phyloP scores from a whole-genome alignment of 2,329 filamentous ascomycete genomes.

The Colletotrichum lindemuthianum region DNA sequence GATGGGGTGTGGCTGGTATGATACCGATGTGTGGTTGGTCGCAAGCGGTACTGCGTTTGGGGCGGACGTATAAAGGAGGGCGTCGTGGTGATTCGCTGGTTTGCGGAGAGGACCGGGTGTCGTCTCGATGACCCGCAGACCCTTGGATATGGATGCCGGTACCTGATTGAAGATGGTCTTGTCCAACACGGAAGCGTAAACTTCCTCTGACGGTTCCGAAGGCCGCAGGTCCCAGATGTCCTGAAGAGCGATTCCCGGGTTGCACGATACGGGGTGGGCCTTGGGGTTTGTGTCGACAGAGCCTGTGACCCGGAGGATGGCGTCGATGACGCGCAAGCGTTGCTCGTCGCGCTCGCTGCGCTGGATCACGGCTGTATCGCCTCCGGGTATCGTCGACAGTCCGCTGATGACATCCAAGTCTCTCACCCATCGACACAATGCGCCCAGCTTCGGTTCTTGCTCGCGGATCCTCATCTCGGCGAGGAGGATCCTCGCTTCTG shows the following conservation, averaged over 20 bases:
- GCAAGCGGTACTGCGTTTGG: conserved; percentile 66
- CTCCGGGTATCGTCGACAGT: conserved; percentile 64
- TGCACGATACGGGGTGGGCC: conserved; percentile 40
- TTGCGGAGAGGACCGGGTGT: conserved; percentile 69
- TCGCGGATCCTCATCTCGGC: conserved; percentile 76
- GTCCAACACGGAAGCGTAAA: conserved; percentile 69
- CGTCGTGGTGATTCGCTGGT: conserved; percentile 74
- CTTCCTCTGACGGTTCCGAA: conserved; percentile 50
- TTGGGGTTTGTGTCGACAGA: conserved; percentile 62
- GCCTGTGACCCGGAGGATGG: conserved; percentile 71
- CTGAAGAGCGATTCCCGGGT: conserved; percentile 64
- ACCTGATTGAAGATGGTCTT: conserved; percentile 60
- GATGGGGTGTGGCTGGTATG: conserved; percentile 67
- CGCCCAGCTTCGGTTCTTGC: conserved; percentile 73
- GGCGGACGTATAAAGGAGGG: conserved; percentile 70
- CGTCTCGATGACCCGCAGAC: conserved; percentile 69
- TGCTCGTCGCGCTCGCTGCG: conserved; percentile 61
- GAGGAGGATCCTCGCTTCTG: conserved; percentile 72
- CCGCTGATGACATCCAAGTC: conserved; percentile 76
- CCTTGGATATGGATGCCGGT: conserved; percentile 48
- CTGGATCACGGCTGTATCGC: conserved; percentile 43
- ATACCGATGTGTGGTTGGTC: conserved; percentile 55
- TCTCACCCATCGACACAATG: conserved; percentile 77
- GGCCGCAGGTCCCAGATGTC: conserved; percentile 69
- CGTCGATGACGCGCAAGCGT: conserved; percentile 69